Evolutionary conservation across 208 protist species (phyloP), one percentile per base, ranked within the genome.

Genomic region (Crithidia sp.): DNA sequence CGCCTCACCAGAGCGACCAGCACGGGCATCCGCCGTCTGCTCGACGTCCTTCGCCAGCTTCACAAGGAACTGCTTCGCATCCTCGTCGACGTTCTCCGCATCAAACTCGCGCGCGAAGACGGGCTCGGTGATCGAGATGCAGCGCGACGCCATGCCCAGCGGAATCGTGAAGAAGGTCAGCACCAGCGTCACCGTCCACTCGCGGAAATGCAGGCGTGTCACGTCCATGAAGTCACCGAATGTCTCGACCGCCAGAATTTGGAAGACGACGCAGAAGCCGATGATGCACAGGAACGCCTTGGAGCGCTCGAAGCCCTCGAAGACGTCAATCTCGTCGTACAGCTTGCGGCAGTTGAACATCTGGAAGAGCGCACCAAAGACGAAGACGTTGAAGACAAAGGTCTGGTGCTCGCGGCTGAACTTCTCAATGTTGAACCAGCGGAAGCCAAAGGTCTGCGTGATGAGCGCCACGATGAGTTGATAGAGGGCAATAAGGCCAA

Each of bases 331-430:
- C 73, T 97, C 91, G 5, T 92, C 88, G 79, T 94, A 90, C 52
- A 98, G 67, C 74, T 98, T 98, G 40, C 97, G 90, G 67, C 86
- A 85, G 81, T 97, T 98, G 71, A 98, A 80, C 87, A 98, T 96
- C 59, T 99, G 98, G 57, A 98, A 88, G 14, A 98, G 55, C 52
- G 97, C 90, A 57, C 73, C 77, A 10, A 97, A 87, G 37, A 99
- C 90, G 84, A 99, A 99, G 8, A 96, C 69, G 75, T 99, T 99
- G 79, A 99, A 99, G 37, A 98, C 74, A 49, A 99, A 66, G 0
- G 96, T 98, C 36, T 83, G 76, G 41, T 92, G 82, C 73, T 91
- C 72, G 44, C 71, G 47, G 36, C 52, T 66, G 3, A 41, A 17
- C 39, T 66, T 60, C 2, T 70, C 75, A 0, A 74, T 72, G 19